Conservation (phyloP, 2,329 filamentous ascomycete genomes). For the Penicillium psychrosexuale region DNA sequence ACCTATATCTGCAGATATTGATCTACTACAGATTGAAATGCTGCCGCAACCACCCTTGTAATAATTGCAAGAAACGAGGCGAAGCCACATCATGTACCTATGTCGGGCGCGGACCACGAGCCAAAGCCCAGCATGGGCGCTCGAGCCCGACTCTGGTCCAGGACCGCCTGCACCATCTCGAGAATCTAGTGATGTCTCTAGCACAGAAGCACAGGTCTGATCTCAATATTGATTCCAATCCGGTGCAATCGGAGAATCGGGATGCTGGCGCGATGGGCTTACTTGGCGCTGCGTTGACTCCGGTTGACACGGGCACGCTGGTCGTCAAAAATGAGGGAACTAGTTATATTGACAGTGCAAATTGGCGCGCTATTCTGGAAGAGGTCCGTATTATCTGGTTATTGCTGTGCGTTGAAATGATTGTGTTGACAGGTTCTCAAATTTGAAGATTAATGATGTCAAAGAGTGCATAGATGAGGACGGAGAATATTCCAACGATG, state of each 20-base stretch:
- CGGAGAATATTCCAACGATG: constrained; percentile 25
- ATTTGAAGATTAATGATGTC: constrained; percentile 33
- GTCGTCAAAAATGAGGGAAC: constrained; percentile 32
- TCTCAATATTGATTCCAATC: constrained; percentile 10
- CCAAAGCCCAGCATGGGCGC: constrained; percentile 26
- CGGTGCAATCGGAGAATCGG: constrained; percentile 3
- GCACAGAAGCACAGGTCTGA: constrained; percentile 28
- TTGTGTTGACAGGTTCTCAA: constrained; percentile 3
- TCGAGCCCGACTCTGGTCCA: constrained; percentile 32
- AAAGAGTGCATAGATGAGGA: constrained; percentile 30
- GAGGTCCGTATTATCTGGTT: constrained; percentile 26
- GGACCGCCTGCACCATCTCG: constrained; percentile 37
- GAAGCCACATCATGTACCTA: constrained; percentile 34
- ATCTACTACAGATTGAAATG: constrained; percentile 32
- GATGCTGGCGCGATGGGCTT: constrained; percentile 12
- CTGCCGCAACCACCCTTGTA: constrained; percentile 36
- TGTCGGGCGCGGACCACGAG: constrained; percentile 35
- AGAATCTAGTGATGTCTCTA: constrained; percentile 37
- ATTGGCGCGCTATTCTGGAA: constrained; percentile 38
- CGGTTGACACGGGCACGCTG: constrained; percentile 30
- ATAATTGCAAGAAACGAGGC: constrained; percentile 34
- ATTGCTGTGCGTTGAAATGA: neutral
- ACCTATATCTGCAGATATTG: neutral
- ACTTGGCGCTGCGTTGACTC: constrained; percentile 15
- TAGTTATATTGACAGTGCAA: constrained; percentile 37